Base-by-base conservation (phyloP, 108 stramenopile genomes). In the Fistulifera pelliculosa region DNA sequence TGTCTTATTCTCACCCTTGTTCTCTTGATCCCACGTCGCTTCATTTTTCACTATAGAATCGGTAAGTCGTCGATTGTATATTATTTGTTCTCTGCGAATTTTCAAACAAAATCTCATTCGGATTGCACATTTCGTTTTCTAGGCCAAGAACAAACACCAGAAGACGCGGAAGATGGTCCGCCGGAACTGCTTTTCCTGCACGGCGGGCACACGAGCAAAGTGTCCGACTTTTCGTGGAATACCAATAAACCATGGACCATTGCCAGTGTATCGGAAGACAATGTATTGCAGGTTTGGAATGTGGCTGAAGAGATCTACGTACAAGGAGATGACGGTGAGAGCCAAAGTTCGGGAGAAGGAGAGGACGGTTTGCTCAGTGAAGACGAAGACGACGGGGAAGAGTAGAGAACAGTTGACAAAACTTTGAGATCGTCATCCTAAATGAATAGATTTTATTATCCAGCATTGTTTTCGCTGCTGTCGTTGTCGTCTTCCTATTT, bases 101-200 rank as follows among this genome's bases (percentile, higher is more conserved):
- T n/a, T n/a, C n/a, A n/a, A n/a, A n/a, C n/a, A n/a, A n/a, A n/a
- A n/a, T n/a, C n/a, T n/a, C n/a, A n/a, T n/a, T n/a, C n/a, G n/a
- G n/a, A n/a, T n/a, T n/a, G n/a, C n/a, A n/a, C n/a, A n/a, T n/a
- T n/a, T n/a, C 31, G 8, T 6, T 35, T 8, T 10, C 94, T 96
- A 55, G 99, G 99, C 24, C 64, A 58, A 52, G 97, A 98, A 68
- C 99, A 97, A 77, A 68, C 73, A 0, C 69, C 76, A 1, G 84
- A 90, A 61, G 86, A 73, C 66, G 94, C 94, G 41, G 93, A 94
- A 62, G 98, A 99, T 73, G 96, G 96, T 39, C 95, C 98, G n/a
- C 96, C 96, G 2, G 98, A 99, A 73, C 74, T 99, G 28, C 75
- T 99, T 23, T 99, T 99, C 65, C 54, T 99, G 51, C 98, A 99